Base-by-base conservation (phyloP, 2,329 filamentous ascomycete genomes). In the Microthyrium microscopicum region DNA sequence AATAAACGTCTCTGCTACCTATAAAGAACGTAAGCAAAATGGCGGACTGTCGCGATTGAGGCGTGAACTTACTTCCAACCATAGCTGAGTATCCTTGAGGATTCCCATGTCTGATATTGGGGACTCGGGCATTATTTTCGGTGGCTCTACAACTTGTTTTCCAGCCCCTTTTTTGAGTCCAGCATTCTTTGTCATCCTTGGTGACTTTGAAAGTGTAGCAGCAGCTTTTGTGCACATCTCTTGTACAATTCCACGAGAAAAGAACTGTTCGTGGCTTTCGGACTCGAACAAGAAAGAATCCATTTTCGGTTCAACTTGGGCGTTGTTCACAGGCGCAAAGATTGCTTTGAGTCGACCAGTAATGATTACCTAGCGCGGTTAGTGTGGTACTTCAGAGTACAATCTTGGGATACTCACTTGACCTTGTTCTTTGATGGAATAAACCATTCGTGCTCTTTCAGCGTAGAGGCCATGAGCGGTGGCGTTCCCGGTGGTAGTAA, bases 211-310 rank as follows among this genome's bases (percentile, higher is more conserved):
- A 46, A 63, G 62, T 33, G 66, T 66, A 8, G 64, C 61, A 11
- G 62, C 63, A 40, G 60, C 61, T 40, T 62, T 51, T 7, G 42
- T 43, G 33, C 63, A 54, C 27, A 61, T 48, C 37, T 49, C 48
- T 46, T 55, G 66, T 45, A 74, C 47, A 31, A 63, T 64, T 39
- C 64, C 70, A 34, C 82, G 72, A 16, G 84, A 76, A 29, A 95
- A 62, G 46, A 78, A 93, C 55, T 95, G 85, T 43, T 85, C 80
- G 46, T 91, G 78, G 31, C 65, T 67, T 22, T 64, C 68, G 2
- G 80, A 82, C 29, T 74, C 64, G 43, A 95, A 85, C 46, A 93
- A 82, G 31, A 95, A 67, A 39, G 83, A 63, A 40, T 93, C 82
- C 39, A 98, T 77, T 51, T 78, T 83, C 40, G n/a, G n/a, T n/a